Conservation (phyloP, 2,329 filamentous ascomycete species). For the Penicillium psychrosexuale region DNA sequence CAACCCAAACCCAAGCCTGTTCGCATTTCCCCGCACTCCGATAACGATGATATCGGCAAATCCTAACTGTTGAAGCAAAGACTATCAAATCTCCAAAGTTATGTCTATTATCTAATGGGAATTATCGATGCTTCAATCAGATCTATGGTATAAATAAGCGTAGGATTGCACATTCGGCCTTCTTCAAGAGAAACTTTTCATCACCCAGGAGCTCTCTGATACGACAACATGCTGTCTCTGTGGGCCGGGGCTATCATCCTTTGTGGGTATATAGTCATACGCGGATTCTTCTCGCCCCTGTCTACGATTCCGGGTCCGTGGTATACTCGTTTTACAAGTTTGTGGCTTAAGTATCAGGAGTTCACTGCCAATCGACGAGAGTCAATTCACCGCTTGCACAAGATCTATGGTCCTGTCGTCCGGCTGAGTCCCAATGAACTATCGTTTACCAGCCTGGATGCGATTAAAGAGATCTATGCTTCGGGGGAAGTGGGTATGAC, state of each 20-base stretch:
- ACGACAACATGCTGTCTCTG: conserved; percentile 16
- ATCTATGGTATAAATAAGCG: conserved; percentile 6
- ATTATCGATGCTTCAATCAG: background rate
- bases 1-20: background rate
- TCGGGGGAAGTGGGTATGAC: conserved; percentile 38
- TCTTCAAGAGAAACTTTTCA: background rate
- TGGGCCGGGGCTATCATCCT: conserved; percentile 12
- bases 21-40: conserved; percentile 16
- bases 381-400: conserved; percentile 29
- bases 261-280: conserved; percentile 9
- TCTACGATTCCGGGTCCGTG: conserved; percentile 29
- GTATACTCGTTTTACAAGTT: conserved; percentile 29
- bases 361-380: conserved; percentile 28
- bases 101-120: conserved; percentile 8
- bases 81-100: background rate
- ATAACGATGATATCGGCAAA: conserved; percentile 6
- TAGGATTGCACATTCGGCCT: background rate
- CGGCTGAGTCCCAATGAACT: conserved; percentile 32
- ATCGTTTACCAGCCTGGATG: conserved; percentile 29
- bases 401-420: conserved; percentile 28
- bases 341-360: conserved; percentile 32
- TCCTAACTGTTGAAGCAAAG: background rate
- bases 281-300: conserved; percentile 16
- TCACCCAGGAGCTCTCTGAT: background rate
- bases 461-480: conserved; percentile 33